Evolutionary conservation across 805 yeast species (phyloP).

Genomic region (Starmerella vitae): DNA sequence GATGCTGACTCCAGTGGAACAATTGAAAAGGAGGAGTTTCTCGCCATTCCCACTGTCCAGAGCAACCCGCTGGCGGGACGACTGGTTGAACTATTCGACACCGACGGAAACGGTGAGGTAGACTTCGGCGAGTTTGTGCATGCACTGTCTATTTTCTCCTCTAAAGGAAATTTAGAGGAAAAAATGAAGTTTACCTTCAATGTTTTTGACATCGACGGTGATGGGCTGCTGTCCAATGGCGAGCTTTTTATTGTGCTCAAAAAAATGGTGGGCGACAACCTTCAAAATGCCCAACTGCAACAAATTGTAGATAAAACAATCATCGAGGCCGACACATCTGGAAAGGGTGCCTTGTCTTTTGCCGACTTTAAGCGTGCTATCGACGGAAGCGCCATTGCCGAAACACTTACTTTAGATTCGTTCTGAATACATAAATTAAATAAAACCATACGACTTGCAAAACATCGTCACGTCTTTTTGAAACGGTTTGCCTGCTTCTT

Average conservation of each 20-base stretch:
- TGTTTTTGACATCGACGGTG: slow-evolving; percentile 90
- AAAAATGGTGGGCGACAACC: slow-evolving; percentile 91
- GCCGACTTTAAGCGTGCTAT: slow-evolving; percentile 60
- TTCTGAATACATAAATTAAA: background rate
- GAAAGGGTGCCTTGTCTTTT: slow-evolving; percentile 73
- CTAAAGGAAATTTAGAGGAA: slow-evolving; percentile 66
- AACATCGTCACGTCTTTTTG: slow-evolving; percentile 8
- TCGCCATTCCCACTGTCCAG: slow-evolving; percentile 84
- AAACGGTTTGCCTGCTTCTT: slow-evolving; percentile 13
- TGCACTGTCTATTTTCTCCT: slow-evolving; percentile 76
- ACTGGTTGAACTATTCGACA: slow-evolving; percentile 86
- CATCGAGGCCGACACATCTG: slow-evolving; percentile 79
- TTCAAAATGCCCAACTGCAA: slow-evolving; percentile 77
- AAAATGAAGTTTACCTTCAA: slow-evolving; percentile 81
- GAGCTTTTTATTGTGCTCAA: slow-evolving; percentile 83
- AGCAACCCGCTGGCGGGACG: slow-evolving; percentile 81
- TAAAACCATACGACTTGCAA: background rate
- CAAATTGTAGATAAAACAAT: slow-evolving; percentile 96
- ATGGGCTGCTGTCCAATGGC: slow-evolving; percentile 90
- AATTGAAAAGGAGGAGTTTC: slow-evolving; percentile 78
- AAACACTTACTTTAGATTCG: background rate
- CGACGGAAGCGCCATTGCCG: slow-evolving; percentile 29
- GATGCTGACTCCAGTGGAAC: slow-evolving; percentile 90
- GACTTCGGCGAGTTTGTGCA: slow-evolving; percentile 91
- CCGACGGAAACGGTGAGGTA: slow-evolving; percentile 81